Percentiles rank a stretch among this genome's conserved stretches.
These are phyloP conservation scores for Blepharisma japonicum DNA, from an alignment of 73 alveolate species.

Conservation along the genomic window DNA sequence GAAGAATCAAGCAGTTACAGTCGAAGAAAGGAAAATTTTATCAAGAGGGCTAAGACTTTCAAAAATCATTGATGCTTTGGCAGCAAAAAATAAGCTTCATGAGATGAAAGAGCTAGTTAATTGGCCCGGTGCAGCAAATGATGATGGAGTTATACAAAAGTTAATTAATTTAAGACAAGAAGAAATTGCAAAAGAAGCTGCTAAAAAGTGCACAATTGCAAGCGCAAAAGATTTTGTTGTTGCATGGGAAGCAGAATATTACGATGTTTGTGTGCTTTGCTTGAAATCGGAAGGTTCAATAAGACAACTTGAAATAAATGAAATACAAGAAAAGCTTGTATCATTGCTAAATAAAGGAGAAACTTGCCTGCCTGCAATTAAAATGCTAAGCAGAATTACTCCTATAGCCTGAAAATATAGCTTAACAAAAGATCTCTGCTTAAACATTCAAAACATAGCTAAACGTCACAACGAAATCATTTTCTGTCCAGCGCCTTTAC, in stretches of 20 bases:
- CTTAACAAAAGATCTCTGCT: too few relatives aligned
- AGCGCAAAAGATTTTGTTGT: slow-evolving; percentile 1
- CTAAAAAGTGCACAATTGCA: background rate
- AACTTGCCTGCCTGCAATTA: background rate
- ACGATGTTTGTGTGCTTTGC: background rate
- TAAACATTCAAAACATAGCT: background rate
- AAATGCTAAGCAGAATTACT: background rate
- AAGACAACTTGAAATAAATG: background rate
- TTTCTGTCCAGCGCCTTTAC: slow-evolving; percentile 56
- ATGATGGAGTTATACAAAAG: background rate
- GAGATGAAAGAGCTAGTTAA: background rate
- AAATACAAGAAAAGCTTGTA: background rate
- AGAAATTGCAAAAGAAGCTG: background rate
- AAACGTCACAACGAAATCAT: background rate
- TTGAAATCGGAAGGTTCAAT: background rate
- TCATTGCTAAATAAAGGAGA: background rate
- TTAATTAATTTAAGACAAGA: background rate
- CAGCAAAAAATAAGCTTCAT: background rate
- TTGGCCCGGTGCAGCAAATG: slow-evolving; percentile 18
- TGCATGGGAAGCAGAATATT: background rate
- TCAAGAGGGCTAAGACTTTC: background rate
- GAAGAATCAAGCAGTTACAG: background rate
- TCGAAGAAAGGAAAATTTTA: slow-evolving; percentile 17
- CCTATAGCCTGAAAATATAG: too few relatives aligned
- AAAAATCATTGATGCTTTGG: background rate